Base-by-base conservation (phyloP, 768 basidiomycete species). In the Russula dissimulans region DNA sequence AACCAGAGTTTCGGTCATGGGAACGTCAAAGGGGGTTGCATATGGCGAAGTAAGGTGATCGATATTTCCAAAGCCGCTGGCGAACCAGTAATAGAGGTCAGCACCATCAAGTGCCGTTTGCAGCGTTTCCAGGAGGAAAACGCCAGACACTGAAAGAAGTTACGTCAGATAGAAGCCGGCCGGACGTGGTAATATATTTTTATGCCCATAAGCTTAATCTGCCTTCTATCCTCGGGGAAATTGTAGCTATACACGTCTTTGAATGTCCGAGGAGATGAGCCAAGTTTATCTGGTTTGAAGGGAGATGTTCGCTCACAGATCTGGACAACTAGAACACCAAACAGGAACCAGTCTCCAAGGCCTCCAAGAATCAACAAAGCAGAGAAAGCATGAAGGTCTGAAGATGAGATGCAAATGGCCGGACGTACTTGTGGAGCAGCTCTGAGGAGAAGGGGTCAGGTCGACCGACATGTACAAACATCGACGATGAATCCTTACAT, bases 61-160 rank as follows among this genome's bases (percentile, higher is more conserved):
- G 32, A 71, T 50, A 49, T 73, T 67, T 8, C 72, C 72, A 36
- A 69, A 72, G n/a, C 70, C 69, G 3, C 69, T 47, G n/a, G 51
- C 68, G 58, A 67, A 71, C 67, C 68, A 69, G 56, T 69, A 67
- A 57, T 67, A 69, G 22, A 64, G 57, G 56, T 73, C 72, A 1
- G 59, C 67, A 10, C 67, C 68, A 43, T 50, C 62, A 26, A 73
- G 63, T 12, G 56, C 54, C 3, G 66, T 65, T 57, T 72, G 72
- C 9, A 66, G 15, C 0, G 66, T 63, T 59, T 70, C 70, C 15
- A 66, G 15, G 2, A 67, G 18, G 44, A 69, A 69, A 18, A 71
- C 43, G 51, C 47, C 15, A 51, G 68, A 69, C 0, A 72, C 72
- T 72, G 32, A 8, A 18, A 18, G 22, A 54, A 18, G 31, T 17